These are phyloP conservation scores for Paracoccidioides brasiliensis DNA, from an alignment of 2,329 filamentous ascomycete species.

Conservation along the genomic window DNA sequence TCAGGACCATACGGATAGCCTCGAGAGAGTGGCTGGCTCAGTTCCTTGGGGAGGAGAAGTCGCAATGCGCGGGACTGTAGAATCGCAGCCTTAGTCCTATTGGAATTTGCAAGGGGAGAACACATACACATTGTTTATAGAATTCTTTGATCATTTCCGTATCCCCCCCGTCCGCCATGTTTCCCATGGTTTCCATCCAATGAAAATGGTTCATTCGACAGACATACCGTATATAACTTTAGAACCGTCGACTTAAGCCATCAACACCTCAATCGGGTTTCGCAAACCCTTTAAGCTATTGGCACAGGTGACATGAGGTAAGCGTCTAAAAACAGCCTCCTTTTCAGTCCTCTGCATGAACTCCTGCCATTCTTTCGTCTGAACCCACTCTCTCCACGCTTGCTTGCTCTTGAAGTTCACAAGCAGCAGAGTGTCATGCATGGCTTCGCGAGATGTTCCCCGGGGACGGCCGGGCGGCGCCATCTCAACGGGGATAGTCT, in stretches of 20 bases:
- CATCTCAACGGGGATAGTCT: conserved; percentile 17
- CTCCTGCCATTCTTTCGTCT: conserved; percentile 16
- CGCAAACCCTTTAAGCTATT: conserved; percentile 16
- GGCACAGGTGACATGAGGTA: conserved; percentile 20
- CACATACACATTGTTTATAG: neutral
- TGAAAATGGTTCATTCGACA: neutral
- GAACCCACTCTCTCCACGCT: conserved; percentile 16
- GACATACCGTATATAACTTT: neutral
- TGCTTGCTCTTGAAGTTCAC: conserved; percentile 16
- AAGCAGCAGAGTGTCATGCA: conserved; percentile 18
- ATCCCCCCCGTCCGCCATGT: no score
- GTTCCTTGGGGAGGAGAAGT: neutral
- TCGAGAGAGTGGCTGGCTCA: neutral
- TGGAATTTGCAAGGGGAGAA: neutral
- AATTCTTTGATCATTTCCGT: neutral
- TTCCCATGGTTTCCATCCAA: neutral
- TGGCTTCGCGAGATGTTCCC: conserved; percentile 11
- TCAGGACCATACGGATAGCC: neutral
- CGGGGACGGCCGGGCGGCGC: conserved; percentile 9
- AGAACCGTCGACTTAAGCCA: neutral
- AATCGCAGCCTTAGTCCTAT: neutral
- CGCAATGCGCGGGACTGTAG: neutral
- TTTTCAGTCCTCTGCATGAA: conserved; percentile 17
- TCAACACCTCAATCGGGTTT: conserved; percentile 15
- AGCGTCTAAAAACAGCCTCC: conserved; percentile 15